Percentiles rank a stretch among this genome's conserved stretches.
These are phyloP conservation scores for Alternaria dauci DNA, from an alignment of 2,329 filamentous ascomycete species.

Conservation along the genomic window DNA sequence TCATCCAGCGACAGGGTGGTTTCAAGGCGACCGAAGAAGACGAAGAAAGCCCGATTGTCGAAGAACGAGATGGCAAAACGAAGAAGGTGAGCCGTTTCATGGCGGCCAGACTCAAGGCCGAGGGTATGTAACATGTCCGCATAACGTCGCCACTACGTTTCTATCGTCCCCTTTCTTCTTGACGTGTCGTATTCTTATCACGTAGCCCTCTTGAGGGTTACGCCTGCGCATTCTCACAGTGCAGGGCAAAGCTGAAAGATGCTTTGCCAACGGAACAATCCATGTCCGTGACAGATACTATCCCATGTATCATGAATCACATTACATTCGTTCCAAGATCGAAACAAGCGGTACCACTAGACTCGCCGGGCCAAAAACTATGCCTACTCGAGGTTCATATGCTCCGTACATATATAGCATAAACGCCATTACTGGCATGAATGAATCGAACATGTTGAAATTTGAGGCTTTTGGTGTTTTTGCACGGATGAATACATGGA, in stretches of 20 bases:
- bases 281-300: slow-evolving; percentile 51
- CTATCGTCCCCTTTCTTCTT: not conserved
- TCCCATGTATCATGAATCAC: slow-evolving; percentile 47
- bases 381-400: slow-evolving; percentile 43
- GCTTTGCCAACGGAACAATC: slow-evolving; percentile 37
- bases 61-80: slow-evolving; percentile 67
- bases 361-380: slow-evolving; percentile 38
- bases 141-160: not conserved
- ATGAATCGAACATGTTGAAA: not conserved
- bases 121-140: slow-evolving; percentile 36
- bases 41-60: slow-evolving; percentile 69
- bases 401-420: slow-evolving; percentile 32
- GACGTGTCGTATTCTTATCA: not conserved
- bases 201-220: not conserved
- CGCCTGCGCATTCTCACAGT: not conserved
- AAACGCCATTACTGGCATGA: not conserved
- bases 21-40: slow-evolving; percentile 76
- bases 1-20: slow-evolving; percentile 84
- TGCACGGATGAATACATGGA: not conserved
- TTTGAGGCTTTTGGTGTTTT: not conserved
- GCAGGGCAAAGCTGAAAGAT: not conserved
- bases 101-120: slow-evolving; percentile 66
- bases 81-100: slow-evolving; percentile 77
- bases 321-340: slow-evolving; percentile 51
- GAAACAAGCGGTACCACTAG: slow-evolving; percentile 41